Evolutionary conservation across 257 asterid genomes (phyloP), one percentile per base, ranked within the genome.

Genomic region (Marsdenia floribunda): DNA sequence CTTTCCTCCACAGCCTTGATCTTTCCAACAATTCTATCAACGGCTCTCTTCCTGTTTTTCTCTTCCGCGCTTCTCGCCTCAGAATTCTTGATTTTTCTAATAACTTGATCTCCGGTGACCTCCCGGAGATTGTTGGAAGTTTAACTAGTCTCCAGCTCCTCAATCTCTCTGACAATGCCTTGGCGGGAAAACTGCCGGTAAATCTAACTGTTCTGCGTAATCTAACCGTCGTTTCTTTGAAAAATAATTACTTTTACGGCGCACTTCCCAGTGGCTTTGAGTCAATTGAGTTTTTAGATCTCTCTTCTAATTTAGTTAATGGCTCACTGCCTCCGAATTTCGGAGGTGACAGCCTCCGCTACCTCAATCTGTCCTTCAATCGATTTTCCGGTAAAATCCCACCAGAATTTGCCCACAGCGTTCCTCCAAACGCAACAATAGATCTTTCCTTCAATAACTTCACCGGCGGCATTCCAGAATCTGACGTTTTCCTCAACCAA

Each of bases 21-120:
- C 93, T 95, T 68, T 88, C 98, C 58, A 87, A 83, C 74, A 95
- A 95, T 70, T 92, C 96, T 18, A 81, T 95, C 54, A 92, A 92
- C 54, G 98, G 98, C 10, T 86, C 99, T 0, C 79, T 95, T 38
- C 98, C 98, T 4, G n/a, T 71, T 1, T 75, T 91, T n/a, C 79
- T 95, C 8, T 92, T 90, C 77, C 71, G 49, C 37, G 91, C 96
- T 58, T 63, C 90, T 2, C 76, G 85, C 78, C 96, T 95, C 26
- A 82, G 82, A 38, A 5, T 64, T 15, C 90, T 95, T 26, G 98
- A 92, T 83, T 76, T 92, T 14, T 92, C 99, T 0, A 84, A 86
- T 71, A 95, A 95, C 61, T 73, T 88, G 79, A 87, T 95, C 75
- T 85, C 93, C 78, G 99, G 99, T 9, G 86, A 61, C 59, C 61